Evolutionary conservation across 2,329 filamentous ascomycete species (phyloP).

Genomic region (Penicillium rolfsii): DNA sequence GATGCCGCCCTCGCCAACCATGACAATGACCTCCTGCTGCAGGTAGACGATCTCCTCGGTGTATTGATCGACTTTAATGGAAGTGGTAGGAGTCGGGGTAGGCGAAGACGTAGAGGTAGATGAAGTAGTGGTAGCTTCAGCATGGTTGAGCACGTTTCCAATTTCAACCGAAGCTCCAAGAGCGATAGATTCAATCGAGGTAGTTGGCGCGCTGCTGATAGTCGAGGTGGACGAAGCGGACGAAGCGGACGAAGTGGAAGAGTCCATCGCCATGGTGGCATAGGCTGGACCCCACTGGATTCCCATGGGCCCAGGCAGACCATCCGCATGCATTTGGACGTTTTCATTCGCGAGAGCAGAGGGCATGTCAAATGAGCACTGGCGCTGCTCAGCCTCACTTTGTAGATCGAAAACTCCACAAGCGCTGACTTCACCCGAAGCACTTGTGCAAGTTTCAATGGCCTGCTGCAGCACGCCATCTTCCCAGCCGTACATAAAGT

Average conservation of each 20-base stretch:
- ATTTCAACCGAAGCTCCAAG: conserved; percentile 15
- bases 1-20: conserved; percentile 32
- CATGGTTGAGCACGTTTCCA: conserved; percentile 10
- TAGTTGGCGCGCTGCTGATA: background rate
- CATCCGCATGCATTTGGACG: conserved; percentile 56
- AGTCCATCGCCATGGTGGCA: conserved; percentile 32
- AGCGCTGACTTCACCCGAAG: conserved; percentile 69
- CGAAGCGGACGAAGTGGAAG: conserved; percentile 22
- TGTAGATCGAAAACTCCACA: conserved; percentile 77
- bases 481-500: conserved; percentile 82
- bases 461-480: conserved; percentile 68
- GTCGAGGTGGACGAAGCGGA: conserved; percentile 21
- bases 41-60: conserved; percentile 37
- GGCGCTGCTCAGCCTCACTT: conserved; percentile 53
- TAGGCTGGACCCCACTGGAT: conserved; percentile 53
- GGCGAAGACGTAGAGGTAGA: conserved; percentile 26
- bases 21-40: conserved; percentile 34
- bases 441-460: conserved; percentile 74
- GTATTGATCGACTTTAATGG: conserved; percentile 27
- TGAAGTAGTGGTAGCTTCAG: conserved; percentile 11
- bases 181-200: conserved; percentile 9
- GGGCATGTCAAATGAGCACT: conserved; percentile 68
- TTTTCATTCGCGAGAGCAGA: conserved; percentile 61
- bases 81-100: conserved; percentile 33
- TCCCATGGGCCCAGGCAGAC: conserved; percentile 67